A percentile compares a stretch with the other conserved stretches of the same genome.
phyloP scores from a whole-genome alignment of 441 rosid species.

The Kokia cookei region DNA sequence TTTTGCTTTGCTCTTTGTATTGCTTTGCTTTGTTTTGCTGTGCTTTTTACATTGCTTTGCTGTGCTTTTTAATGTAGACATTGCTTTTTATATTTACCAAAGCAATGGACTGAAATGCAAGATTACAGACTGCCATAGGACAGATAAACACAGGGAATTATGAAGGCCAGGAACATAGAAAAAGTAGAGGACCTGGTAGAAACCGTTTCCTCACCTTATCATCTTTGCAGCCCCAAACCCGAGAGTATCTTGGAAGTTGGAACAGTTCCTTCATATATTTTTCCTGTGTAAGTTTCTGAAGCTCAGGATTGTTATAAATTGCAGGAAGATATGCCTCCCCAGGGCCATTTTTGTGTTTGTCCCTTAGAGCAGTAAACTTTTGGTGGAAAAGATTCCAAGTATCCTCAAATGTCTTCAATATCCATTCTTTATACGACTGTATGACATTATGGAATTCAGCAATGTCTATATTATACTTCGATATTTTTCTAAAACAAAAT shows the following conservation, averaged over 20 bases:
- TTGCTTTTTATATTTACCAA: too few species aligned
- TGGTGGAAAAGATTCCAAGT: constrained; percentile 81
- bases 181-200: neutral
- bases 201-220: constrained; percentile 51
- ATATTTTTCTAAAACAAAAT: neutral
- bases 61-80: too few species aligned
- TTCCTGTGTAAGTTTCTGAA: constrained; percentile 52
- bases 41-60: too few species aligned
- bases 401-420: constrained; percentile 55
- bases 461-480: neutral
- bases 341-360: constrained; percentile 61
- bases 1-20: too few species aligned
- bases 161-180: neutral
- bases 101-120: neutral
- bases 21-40: too few species aligned
- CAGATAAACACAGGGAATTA: neutral
- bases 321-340: constrained; percentile 84
- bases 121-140: neutral
- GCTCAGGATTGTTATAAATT: constrained; percentile 59
- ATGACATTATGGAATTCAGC: constrained; percentile 7
- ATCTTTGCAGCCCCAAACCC: constrained; percentile 96
- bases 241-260: constrained; percentile 78
- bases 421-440: constrained; percentile 72
- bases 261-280: too few species aligned
- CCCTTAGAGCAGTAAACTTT: constrained; percentile 62